A percentile compares a stretch with the other conserved stretches of the same genome.
phyloP scores from a whole-genome alignment of 2,329 filamentous ascomycete species.

The Neoarthrinium moseri region DNA sequence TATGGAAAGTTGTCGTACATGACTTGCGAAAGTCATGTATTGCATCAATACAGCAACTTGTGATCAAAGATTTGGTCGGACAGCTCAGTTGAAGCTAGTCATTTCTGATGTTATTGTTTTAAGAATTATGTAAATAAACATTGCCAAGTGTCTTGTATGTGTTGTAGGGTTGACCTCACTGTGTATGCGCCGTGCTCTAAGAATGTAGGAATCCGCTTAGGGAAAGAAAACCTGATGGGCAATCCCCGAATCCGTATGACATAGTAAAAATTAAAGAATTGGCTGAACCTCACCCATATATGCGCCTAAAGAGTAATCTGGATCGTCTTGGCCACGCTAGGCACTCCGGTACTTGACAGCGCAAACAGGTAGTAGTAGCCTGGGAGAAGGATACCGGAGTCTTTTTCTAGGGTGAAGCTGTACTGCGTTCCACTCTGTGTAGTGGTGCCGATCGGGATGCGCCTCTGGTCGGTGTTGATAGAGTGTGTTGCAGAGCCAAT shows the following conservation, averaged over 20 bases:
- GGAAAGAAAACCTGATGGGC: too few relatives aligned
- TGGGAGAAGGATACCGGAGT: conserved; percentile 48
- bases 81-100: too few relatives aligned
- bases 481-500: conserved; percentile 51
- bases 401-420: conserved; percentile 39
- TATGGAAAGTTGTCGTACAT: too few relatives aligned
- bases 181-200: too few relatives aligned
- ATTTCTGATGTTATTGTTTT: too few relatives aligned
- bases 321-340: conserved; percentile 43
- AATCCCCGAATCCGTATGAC: background rate
- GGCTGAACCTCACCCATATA: background rate
- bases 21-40: too few relatives aligned
- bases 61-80: too few relatives aligned
- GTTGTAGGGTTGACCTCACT: too few relatives aligned
- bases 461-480: conserved; percentile 57
- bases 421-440: conserved; percentile 29
- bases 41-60: too few relatives aligned
- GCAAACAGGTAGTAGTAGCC: conserved; percentile 57
- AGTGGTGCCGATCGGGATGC: conserved; percentile 40
- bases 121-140: too few relatives aligned
- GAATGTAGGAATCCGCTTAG: too few relatives aligned
- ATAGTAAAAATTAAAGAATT: background rate
- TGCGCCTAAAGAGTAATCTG: conserved; percentile 18
- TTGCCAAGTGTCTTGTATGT: too few relatives aligned
- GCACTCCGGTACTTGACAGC: conserved; percentile 40